phyloP scores from a whole-genome alignment of 2,329 filamentous ascomycete genomes.

The Pseudogymnoascus sp. region DNA sequence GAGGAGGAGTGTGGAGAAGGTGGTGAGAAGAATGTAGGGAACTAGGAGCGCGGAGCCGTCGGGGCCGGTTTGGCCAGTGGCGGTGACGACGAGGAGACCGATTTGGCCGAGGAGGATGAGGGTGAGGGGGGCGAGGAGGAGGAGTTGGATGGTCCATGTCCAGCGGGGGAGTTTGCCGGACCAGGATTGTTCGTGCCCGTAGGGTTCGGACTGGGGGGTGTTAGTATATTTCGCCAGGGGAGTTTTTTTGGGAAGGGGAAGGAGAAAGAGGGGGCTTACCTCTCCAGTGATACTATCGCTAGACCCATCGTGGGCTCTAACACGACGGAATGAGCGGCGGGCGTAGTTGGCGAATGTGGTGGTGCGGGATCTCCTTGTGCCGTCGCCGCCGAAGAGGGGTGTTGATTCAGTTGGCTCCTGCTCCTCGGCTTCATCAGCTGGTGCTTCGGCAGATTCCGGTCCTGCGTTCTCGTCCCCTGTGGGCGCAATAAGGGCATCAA shows the following conservation, averaged over 20 bases:
- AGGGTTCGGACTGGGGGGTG: constrained; percentile 34
- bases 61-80: constrained; percentile 72
- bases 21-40: constrained; percentile 65
- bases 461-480: constrained; percentile 19
- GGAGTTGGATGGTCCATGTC: constrained; percentile 83
- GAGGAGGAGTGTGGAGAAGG: constrained; percentile 64
- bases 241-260: background rate
- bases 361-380: constrained; percentile 43
- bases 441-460: constrained; percentile 2
- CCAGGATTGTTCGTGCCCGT: constrained; percentile 77
- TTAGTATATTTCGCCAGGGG: background rate
- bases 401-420: constrained; percentile 46
- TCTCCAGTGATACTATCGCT: constrained; percentile 26
- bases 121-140: constrained; percentile 71
- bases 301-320: background rate
- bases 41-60: constrained; percentile 71
- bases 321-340: constrained; percentile 25
- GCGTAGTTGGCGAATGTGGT: constrained; percentile 52
- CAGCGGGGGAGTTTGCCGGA: constrained; percentile 71
- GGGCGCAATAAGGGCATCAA: constrained; percentile 36
- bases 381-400: constrained; percentile 43
- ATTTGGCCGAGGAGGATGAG: constrained; percentile 73
- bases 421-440: constrained; percentile 24
- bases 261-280: background rate
- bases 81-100: constrained; percentile 63